Percentiles rank a stretch among this genome's conserved stretches.
These are phyloP conservation scores for Rhodofomes roseus DNA, from an alignment of 1,284 basidiomycete genomes.

Conservation along the genomic window DNA sequence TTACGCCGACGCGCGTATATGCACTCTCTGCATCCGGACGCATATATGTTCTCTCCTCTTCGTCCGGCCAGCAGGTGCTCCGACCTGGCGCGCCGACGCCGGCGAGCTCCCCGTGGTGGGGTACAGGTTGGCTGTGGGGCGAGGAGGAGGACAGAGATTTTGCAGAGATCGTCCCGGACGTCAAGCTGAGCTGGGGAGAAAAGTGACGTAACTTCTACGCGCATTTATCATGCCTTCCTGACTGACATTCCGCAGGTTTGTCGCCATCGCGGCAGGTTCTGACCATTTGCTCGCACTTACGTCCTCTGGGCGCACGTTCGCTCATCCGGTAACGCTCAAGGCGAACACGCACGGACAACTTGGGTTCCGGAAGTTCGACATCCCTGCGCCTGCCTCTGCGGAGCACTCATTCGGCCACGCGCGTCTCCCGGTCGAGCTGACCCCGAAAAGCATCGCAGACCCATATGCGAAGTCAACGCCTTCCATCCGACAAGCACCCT, in stretches of 20 bases:
- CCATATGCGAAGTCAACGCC: slow-evolving; percentile 41
- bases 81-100: slow-evolving; percentile 32
- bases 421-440: slow-evolving; percentile 33
- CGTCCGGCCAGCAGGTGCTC: slow-evolving; percentile 45
- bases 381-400: slow-evolving; percentile 37
- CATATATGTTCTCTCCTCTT: slow-evolving; percentile 66
- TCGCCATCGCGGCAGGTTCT: slow-evolving; percentile 69
- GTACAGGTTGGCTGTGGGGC: slow-evolving; percentile 52
- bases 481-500: slow-evolving; percentile 23
- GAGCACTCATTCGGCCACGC: slow-evolving; percentile 19
- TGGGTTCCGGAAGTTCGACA: slow-evolving; percentile 65
- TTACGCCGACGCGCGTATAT: slow-evolving; percentile 59
- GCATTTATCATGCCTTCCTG: not conserved
- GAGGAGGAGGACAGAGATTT: slow-evolving; percentile 50
- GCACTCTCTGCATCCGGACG: slow-evolving; percentile 73
- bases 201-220: slow-evolving; percentile 33
- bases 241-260: slow-evolving; percentile 45
- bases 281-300: slow-evolving; percentile 88
- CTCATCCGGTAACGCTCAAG: slow-evolving; percentile 69
- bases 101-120: slow-evolving; percentile 50
- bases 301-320: slow-evolving; percentile 77
- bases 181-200: slow-evolving; percentile 49
- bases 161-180: slow-evolving; percentile 45
- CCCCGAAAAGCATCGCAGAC: slow-evolving; percentile 53
- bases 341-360: slow-evolving; percentile 90